phyloP scores from a whole-genome alignment of 2,329 filamentous ascomycete species.

The Ophiostoma sp. region DNA sequence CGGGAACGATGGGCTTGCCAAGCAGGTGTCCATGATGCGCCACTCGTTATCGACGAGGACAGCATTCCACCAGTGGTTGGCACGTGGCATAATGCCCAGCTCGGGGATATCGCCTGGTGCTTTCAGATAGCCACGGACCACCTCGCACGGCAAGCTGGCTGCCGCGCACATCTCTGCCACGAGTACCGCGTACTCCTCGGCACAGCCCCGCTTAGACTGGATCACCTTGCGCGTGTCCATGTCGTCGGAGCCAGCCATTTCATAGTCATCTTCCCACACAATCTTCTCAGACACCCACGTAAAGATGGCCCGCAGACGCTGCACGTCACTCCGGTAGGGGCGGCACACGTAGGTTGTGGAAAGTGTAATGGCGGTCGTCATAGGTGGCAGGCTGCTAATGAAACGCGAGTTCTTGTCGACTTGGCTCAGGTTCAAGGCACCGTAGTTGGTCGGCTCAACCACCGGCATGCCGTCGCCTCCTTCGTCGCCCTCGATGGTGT shows the following conservation, averaged over 20 bases:
- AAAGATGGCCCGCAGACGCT: conserved; percentile 90
- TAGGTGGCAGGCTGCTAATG: conserved; percentile 76
- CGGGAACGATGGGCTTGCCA: conserved; percentile 89
- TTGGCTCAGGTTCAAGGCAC: conserved; percentile 73
- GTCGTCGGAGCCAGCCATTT: conserved; percentile 71
- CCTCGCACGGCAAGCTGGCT: conserved; percentile 82
- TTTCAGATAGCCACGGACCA: conserved; percentile 89
- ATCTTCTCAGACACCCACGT: conserved; percentile 97
- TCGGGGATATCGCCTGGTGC: conserved; percentile 81
- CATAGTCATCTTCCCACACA: conserved; percentile 91
- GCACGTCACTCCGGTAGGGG: conserved; percentile 91
- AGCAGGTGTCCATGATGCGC: conserved; percentile 92
- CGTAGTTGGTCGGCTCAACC: conserved; percentile 78
- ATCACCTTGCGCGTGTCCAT: conserved; percentile 82
- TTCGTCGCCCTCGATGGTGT: conserved; percentile 86
- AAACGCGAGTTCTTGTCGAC: conserved; percentile 97
- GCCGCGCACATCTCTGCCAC: conserved; percentile 93
- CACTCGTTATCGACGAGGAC: conserved; percentile 92
- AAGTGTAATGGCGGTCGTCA: conserved; percentile 76
- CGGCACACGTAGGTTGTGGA: conserved; percentile 92
- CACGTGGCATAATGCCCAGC: conserved; percentile 74
- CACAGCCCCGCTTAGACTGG: conserved; percentile 77
- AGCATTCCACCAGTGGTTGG: conserved; percentile 98
- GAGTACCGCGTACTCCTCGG: conserved; percentile 84
- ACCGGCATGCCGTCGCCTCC: conserved; percentile 81